Percentiles rank a stretch among this genome's conserved stretches.
phyloP scores from a whole-genome alignment of 371 early-diverging fungal species.

The Lichtheimia corymbifera region DNA sequence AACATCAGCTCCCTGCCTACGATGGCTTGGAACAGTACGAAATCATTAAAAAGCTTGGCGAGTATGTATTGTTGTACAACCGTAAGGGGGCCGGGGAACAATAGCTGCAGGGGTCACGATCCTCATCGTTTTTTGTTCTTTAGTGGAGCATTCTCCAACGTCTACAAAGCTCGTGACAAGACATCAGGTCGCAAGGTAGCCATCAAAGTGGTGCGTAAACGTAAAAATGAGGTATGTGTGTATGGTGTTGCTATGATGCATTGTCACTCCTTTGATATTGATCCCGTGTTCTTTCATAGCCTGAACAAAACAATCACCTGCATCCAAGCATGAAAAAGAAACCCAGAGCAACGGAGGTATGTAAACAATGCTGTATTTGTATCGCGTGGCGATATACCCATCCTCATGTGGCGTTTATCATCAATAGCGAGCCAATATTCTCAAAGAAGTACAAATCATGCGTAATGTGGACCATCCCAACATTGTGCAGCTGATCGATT shows the following conservation, averaged over 20 bases:
- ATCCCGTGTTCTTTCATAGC: background rate
- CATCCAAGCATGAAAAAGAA: constrained; percentile 47
- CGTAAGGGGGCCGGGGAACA: background rate
- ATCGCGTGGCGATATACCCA: background rate
- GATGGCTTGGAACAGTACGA: constrained; percentile 54
- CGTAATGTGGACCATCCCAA: constrained; percentile 79
- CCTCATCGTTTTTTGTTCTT: constrained; percentile 6
- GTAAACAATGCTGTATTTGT: background rate
- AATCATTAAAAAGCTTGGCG: constrained; percentile 64
- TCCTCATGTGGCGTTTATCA: background rate
- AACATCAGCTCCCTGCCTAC: constrained; percentile 46
- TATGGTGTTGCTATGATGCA: too few species aligned
- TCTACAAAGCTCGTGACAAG: constrained; percentile 69
- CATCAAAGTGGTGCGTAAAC: constrained; percentile 81
- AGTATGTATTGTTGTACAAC: constrained; percentile 47
- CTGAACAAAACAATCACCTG: constrained; percentile 30
- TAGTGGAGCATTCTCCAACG: constrained; percentile 86
- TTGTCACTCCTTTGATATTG: too few species aligned
- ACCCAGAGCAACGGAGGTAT: constrained; percentile 47
- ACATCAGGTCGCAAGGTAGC: constrained; percentile 68
- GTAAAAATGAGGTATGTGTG: constrained; percentile 24
- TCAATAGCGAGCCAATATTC: constrained; percentile 70
- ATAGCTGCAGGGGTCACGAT: background rate
- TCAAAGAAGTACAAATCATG: constrained; percentile 88
- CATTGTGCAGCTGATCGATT: constrained; percentile 72